A percentile compares a stretch with the other conserved stretches of the same genome.
Conservation (phyloP, 768 basidiomycete genomes). For the Omphalotus guepiniiformis region DNA sequence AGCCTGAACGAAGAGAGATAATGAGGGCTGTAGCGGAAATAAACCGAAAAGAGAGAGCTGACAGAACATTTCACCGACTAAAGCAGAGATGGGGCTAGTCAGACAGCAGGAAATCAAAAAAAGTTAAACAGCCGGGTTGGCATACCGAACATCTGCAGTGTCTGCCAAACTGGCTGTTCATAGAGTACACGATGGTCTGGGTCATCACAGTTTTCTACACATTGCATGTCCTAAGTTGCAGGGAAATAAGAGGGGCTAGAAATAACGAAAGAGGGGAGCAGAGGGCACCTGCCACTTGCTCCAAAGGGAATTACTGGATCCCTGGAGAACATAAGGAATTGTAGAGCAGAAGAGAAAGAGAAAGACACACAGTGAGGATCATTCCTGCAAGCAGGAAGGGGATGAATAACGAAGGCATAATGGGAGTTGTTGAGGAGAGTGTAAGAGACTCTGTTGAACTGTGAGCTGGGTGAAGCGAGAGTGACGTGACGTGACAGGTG, state of each 20-base stretch:
- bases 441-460: not conserved
- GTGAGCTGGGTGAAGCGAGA: no score
- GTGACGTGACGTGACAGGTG: no score
- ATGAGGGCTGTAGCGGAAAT: no score
- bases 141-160: constrained; percentile 85
- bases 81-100: constrained; percentile 23
- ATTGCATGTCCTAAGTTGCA: constrained; percentile 83
- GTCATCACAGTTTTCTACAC: constrained; percentile 86
- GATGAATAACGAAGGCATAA: constrained; percentile 67
- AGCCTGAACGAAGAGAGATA: constrained; percentile 47
- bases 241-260: constrained; percentile 9
- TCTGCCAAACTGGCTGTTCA: constrained; percentile 95
- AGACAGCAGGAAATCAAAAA: constrained; percentile 14
- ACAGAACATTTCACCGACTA: constrained; percentile 95
- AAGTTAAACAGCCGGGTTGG: constrained; percentile 18
- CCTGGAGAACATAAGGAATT: constrained; percentile 35
- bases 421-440: constrained; percentile 8
- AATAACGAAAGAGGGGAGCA: constrained; percentile 15
- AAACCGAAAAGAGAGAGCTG: constrained; percentile 32
- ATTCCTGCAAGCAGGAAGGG: constrained; percentile 86
- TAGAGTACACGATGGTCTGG: constrained; percentile 68
- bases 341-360: not conserved
- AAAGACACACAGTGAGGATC: constrained; percentile 73
- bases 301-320: constrained; percentile 78
- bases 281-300: constrained; percentile 80